Base-by-base conservation (phyloP, 768 basidiomycete species). In the Phaeolepiota aurea region DNA sequence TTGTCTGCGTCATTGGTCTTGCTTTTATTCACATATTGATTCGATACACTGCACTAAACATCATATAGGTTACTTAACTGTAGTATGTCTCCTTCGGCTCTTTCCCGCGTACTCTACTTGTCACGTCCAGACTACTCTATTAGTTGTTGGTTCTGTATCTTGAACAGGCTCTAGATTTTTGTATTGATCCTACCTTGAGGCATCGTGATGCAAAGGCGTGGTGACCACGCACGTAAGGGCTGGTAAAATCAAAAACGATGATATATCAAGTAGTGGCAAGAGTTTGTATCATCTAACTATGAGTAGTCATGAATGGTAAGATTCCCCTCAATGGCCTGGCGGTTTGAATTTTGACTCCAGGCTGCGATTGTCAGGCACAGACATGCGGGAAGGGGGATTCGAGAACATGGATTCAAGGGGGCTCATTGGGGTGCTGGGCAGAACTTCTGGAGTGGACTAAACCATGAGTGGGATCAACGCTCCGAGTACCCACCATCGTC, bases 11-110 rank as follows among this genome's bases (percentile, higher is more conserved):
- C 28, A 31, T 40, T 30, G 10, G 15, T 40, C 12, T 30, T 41
- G 15, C 16, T 33, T 41, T 31, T 40, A 14, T 22, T 40, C 20
- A 16, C 38, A 30, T 32, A 41, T 18, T 41, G 40, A 25, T 18
- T 40, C 25, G 32, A 20, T 41, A 41, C 40, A 32, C 19, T 38
- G 38, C 38, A 38, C 19, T 40, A 30, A n/a, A 23, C 11, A 4
- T 23, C 20, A 40, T 22, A 30, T 40, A 28, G n/a, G 38, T 14
- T 40, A 5, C 21, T 20, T 40, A 23, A 40, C 21, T 40, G 38
- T 40, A 40, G 38, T 40, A 40, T 31, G 28, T 25, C 25, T 9
- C 37, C 11, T 21, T 38, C 15, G 20, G 4, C 20, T 38, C 20
- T 12, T 15, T 18, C 38, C 21, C 32, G 16, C 14, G 32, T 35